Base-by-base conservation (phyloP, 495 filamentous ascomycete species). In the Penicillium soppii region DNA sequence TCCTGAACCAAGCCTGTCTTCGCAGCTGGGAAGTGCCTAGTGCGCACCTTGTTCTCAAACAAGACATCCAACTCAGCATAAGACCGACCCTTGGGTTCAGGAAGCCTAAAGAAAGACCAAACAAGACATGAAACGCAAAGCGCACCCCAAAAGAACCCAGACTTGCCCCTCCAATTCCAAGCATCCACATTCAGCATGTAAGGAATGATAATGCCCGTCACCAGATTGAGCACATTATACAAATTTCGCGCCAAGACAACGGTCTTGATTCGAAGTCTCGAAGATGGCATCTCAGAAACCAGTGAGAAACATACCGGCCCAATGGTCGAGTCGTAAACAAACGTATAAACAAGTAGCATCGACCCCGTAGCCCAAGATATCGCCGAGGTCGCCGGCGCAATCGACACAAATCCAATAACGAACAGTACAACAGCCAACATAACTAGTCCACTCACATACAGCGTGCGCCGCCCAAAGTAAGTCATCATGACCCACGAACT, bases 101-200 rank as follows among this genome's bases (percentile, higher is more conserved):
- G 85, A 1, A 88, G 69, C 10, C 78, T 67, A 49, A 83, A 79
- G 45, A 73, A 87, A 4, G 73, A 54, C 64, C 68, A 69, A 1
- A 77, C 10, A 5, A 68, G 53, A 7, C 63, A 69, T 7, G 74
- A 22, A 1, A 64, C 23, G 5, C 76, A 77, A 4, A 83, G 57
- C 0, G 81, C 83, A 12, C 79, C 83, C 59, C 83, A 89, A 59
- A 88, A 82, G 56, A 88, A 89, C 0, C 84, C 85, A 0, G 85
- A 68, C 59, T 89, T 87, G 1, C 83, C 83, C 43, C 77, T 74
- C 69, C 84, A 69, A 51, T 88, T 80, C 19, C 76, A 84, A 21
- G 82, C 70, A 39, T 84, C 78, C 1, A 82, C 81, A 52, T 86
- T 88, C 37, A 89, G 76, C 77, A 86, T 79, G 50, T 87, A 85